Evolutionary conservation across 73 alveolate genomes (phyloP).

Genomic region (Paramecium sexaurelia): DNA sequence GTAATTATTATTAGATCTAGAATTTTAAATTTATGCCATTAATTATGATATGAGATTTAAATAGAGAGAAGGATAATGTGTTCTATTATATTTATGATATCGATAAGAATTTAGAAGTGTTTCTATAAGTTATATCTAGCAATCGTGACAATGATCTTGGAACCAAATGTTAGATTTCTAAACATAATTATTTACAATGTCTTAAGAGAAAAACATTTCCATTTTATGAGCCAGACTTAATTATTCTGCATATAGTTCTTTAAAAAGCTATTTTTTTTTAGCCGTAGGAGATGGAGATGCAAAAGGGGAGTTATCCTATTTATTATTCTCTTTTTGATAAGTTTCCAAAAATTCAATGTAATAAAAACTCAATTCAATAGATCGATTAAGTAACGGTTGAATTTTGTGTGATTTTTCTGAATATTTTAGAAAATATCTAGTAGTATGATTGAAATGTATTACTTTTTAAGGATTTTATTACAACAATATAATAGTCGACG

Average conservation of each 20-base stretch:
- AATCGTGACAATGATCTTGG: neutral
- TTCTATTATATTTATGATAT: neutral
- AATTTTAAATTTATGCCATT: neutral
- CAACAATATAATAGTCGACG: slow-evolving; percentile 23
- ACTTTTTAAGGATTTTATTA: slow-evolving; percentile 28
- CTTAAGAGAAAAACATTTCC: slow-evolving; percentile 24
- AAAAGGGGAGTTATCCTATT: neutral
- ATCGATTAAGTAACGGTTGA: slow-evolving; percentile 49
- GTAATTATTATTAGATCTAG: neutral
- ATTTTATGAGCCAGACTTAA: neutral
- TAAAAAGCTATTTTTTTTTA: slow-evolving; percentile 16
- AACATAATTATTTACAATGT: neutral
- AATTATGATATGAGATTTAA: neutral
- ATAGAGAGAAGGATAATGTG: neutral
- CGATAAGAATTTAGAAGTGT: slow-evolving; percentile 4
- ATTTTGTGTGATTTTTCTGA: slow-evolving; percentile 38
- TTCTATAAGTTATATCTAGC: neutral
- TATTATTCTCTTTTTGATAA: neutral
- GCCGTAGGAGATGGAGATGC: slow-evolving; percentile 29
- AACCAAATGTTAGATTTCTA: slow-evolving; percentile 14
- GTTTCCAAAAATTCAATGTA: neutral
- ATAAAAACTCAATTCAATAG: neutral
- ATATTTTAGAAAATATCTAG: slow-evolving; percentile 6
- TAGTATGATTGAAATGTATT: neutral
- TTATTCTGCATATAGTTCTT: neutral